Base-by-base conservation (phyloP, 2,329 filamentous ascomycete species). In the Pyrenophora tritici-repentis region DNA sequence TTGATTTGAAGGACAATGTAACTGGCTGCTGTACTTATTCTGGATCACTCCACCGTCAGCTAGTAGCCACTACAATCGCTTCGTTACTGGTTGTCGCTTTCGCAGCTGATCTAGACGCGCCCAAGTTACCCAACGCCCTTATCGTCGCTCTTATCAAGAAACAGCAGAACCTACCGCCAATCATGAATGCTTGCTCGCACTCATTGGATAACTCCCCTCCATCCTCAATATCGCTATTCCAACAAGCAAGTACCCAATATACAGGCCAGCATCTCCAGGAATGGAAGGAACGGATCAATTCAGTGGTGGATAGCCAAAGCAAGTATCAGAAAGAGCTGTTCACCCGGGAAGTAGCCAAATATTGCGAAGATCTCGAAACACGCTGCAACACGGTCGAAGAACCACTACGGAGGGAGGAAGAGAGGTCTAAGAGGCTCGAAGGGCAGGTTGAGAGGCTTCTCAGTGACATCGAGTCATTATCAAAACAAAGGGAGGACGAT, bases 331-430 rank as follows among this genome's bases (percentile, higher is more conserved):
- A 80, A 6, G 73, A 79, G n/a, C 70, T 67, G 2, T 68, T 85
- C 7, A 65, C 81, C 22, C 72, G 75, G 8, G 75, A 79, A 16
- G 77, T 86, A 13, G 74, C 78, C 13, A 75, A 80, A 29, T 78
- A 82, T 10, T 85, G 83, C 59, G 75, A 77, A 18, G 81, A 84
- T 48, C 72, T 86, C 1, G 83, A 86, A 58, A 70, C 69, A 8
- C 78, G 83, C 6, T 86, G 83, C 60, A 75, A 79, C 29, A 76
- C 76, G 26, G 74, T 81, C 2, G 83, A 86, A 66, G 75, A 75
- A 41, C 83, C 83, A 5, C 70, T 86, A 10, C 75, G 75, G 4
- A 68, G 71, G 13, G 80, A 81, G 56, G 68, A 73, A 47, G 63
- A 68, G 13, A 75, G 65, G 42, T 69, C 64, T n/a, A 47, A 58